Evolutionary conservation across 192 early-diverging fungal genomes (phyloP).

Genomic region (Piromyces finnis): DNA sequence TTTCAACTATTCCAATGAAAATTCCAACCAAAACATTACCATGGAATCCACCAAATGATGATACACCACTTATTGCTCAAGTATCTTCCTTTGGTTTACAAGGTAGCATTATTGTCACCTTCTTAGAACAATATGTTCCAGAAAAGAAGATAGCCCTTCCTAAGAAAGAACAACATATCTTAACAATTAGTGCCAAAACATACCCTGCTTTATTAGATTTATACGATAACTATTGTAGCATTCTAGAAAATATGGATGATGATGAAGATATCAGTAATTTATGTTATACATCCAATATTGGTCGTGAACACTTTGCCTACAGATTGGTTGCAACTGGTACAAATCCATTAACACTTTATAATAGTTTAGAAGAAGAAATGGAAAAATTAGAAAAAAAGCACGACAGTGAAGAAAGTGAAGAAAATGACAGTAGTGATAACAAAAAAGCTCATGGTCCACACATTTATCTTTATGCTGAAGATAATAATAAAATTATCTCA

Average conservation of each 20-base stretch:
- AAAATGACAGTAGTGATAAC: not conserved
- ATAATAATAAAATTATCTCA: not conserved
- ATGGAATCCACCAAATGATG: not conserved
- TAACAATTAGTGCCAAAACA: not conserved
- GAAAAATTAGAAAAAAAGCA: not conserved
- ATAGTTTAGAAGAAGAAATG: not conserved
- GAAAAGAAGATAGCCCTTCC: not conserved
- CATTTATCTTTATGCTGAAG: not conserved
- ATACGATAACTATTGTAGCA: not conserved
- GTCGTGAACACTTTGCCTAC: not conserved
- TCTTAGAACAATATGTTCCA: slow-evolving; percentile 1
- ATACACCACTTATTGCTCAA: slow-evolving; percentile 5
- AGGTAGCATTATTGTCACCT: slow-evolving; percentile 8
- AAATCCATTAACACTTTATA: not conserved
- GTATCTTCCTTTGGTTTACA: slow-evolving; percentile 11
- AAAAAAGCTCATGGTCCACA: not conserved
- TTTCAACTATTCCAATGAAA: not conserved
- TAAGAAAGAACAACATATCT: not conserved
- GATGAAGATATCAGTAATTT: not conserved
- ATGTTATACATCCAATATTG: not conserved
- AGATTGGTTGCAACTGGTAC: not conserved
- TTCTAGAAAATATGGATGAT: not conserved
- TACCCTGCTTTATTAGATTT: not conserved
- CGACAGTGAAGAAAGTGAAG: not conserved
- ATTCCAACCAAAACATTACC: slow-evolving; percentile 7